These are phyloP conservation scores for Porpolomopsis calyptriformis DNA, from an alignment of 768 basidiomycete genomes.

Conservation along the genomic window DNA sequence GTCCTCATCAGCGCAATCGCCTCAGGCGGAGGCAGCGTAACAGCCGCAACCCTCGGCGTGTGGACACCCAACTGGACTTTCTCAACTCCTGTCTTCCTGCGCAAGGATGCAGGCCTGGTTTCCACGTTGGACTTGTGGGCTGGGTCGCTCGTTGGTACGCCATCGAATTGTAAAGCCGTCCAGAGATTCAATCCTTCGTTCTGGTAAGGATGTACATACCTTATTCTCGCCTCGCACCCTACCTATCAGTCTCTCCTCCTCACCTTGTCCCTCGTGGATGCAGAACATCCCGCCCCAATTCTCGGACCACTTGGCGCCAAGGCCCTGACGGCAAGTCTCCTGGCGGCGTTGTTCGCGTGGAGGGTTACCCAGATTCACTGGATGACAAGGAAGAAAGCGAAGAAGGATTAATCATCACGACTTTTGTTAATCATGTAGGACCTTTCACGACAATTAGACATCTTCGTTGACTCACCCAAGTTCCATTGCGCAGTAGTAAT, in stretches of 20 bases:
- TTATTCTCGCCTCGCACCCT: not conserved
- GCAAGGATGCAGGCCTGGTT: conserved; percentile 27
- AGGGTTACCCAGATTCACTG: conserved; percentile 6
- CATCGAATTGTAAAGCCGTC: not conserved
- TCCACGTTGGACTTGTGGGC: conserved; percentile 42
- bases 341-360: conserved; percentile 8
- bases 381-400: not conserved
- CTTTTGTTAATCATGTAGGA: too few relatives aligned
- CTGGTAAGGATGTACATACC: not conserved
- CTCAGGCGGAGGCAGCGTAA: conserved; percentile 35
- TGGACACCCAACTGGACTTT: conserved; percentile 37
- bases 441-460: too few relatives aligned
- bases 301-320: conserved; percentile 6
- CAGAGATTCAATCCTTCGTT: not conserved
- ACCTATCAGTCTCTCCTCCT: not conserved
- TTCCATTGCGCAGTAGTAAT: too few relatives aligned
- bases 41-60: conserved; percentile 32
- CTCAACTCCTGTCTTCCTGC: conserved; percentile 35
- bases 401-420: not conserved
- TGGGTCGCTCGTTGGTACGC: conserved; percentile 32
- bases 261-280: not conserved
- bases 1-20: conserved; percentile 38
- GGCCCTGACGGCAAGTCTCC: conserved; percentile 4
- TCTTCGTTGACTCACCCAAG: too few relatives aligned
- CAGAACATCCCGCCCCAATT: not conserved